A percentile compares a stretch with the other conserved stretches of the same genome.
Evolutionary conservation across 805 yeast genomes (phyloP).

Genomic region (Myxozyma vanderwaltii): DNA sequence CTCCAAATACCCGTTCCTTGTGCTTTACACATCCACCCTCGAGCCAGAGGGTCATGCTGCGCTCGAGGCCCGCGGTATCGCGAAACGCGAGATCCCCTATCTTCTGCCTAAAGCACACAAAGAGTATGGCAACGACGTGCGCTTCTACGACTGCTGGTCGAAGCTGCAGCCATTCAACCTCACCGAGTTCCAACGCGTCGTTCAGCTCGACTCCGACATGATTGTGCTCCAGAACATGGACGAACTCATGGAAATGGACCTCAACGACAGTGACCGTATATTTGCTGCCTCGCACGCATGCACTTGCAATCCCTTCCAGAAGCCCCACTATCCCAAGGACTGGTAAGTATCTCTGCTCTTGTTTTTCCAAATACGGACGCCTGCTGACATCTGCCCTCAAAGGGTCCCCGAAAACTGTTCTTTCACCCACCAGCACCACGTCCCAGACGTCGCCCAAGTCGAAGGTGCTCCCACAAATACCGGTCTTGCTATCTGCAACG

Average conservation of each 20-base stretch:
- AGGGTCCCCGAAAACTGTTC: slow-evolving; percentile 52
- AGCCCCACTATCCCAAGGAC: slow-evolving; percentile 55
- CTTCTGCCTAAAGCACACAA: slow-evolving; percentile 50
- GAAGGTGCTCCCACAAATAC: slow-evolving; percentile 42
- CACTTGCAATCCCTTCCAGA: slow-evolving; percentile 59
- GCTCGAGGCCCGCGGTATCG: slow-evolving; percentile 48
- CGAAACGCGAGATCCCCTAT: slow-evolving; percentile 47
- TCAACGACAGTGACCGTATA: slow-evolving; percentile 39
- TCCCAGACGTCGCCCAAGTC: slow-evolving; percentile 35
- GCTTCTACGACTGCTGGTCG: slow-evolving; percentile 65
- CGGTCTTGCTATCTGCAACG: slow-evolving; percentile 57
- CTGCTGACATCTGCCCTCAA: neutral
- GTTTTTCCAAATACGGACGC: neutral
- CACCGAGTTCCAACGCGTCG: slow-evolving; percentile 54
- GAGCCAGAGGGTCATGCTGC: slow-evolving; percentile 47
- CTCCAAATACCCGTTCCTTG: slow-evolving; percentile 56
- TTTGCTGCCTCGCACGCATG: slow-evolving; percentile 65
- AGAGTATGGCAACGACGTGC: slow-evolving; percentile 52
- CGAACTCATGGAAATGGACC: slow-evolving; percentile 54
- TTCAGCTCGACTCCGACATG: slow-evolving; percentile 64
- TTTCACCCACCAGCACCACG: slow-evolving; percentile 44
- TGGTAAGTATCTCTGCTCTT: slow-evolving; percentile 44
- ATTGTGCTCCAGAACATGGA: slow-evolving; percentile 59
- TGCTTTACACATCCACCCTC: slow-evolving; percentile 55
- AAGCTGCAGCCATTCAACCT: slow-evolving; percentile 59